Evolutionary conservation across 805 yeast genomes (phyloP).

Genomic region (Yarrowia divulgata): DNA sequence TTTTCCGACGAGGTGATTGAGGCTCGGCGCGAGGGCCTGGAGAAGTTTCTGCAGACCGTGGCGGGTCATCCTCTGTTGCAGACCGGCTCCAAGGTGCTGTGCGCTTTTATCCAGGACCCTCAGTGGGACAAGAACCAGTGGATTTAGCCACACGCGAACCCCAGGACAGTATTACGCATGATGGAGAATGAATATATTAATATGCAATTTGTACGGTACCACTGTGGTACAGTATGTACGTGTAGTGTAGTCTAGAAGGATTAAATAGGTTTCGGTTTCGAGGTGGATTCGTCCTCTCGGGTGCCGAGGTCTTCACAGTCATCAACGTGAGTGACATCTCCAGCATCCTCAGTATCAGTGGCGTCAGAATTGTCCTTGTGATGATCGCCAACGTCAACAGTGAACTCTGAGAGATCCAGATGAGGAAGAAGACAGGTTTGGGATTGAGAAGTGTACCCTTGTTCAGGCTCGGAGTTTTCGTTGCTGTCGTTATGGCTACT

Average conservation of each 20-base stretch:
- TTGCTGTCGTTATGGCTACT: no score
- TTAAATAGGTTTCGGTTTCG: background rate
- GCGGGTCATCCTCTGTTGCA: conserved; percentile 95
- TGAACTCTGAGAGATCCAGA: conserved; percentile 8
- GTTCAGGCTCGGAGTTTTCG: no score
- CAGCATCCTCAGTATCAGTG: no score
- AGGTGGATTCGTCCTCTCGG: no score
- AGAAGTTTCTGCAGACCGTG: conserved; percentile 73
- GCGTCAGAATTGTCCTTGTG: no score
- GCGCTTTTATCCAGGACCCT: conserved; percentile 87
- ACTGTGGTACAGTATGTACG: no score
- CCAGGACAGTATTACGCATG: conserved; percentile 18
- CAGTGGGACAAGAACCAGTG: conserved; percentile 63
- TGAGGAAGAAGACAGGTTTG: conserved; percentile 5
- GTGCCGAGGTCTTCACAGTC: no score
- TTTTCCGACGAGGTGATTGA: conserved; percentile 86
- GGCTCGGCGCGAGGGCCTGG: conserved; percentile 81
- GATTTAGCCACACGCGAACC: background rate
- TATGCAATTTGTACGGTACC: background rate
- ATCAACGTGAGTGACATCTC: background rate
- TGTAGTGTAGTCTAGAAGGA: background rate
- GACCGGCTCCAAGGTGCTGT: conserved; percentile 79
- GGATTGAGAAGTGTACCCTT: background rate
- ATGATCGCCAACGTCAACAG: background rate
- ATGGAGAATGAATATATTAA: conserved; percentile 29